Evolutionary conservation across 2,329 filamentous ascomycete species (phyloP).

Genomic region (Verticillium zaregamsianum): DNA sequence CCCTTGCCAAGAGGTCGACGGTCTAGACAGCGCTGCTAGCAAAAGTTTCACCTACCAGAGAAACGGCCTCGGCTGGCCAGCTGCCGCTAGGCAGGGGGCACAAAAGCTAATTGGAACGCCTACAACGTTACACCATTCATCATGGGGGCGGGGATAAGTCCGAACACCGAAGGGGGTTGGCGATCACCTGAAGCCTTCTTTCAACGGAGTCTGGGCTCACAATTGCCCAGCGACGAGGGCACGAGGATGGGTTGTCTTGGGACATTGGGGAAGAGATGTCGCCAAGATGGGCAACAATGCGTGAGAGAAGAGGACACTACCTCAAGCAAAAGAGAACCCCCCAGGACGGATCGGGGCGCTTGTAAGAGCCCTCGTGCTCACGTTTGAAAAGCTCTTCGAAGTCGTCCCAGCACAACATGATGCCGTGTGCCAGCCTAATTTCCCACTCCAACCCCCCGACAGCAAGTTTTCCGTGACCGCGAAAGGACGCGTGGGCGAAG

Average conservation of each 20-base stretch:
- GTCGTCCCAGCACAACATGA: too few species aligned
- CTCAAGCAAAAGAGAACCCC: too few species aligned
- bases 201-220: neutral
- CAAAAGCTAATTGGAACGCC: neutral
- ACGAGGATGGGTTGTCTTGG: neutral
- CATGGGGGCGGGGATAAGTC: neutral
- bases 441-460: too few species aligned
- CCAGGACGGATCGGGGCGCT: too few species aligned
- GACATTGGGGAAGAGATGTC: neutral
- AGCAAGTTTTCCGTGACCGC: neutral
- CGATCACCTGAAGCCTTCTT: neutral
- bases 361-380: too few species aligned
- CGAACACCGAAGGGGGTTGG: neutral
- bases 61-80: neutral
- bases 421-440: too few species aligned
- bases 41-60: neutral
- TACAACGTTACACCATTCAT: neutral
- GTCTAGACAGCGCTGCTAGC: neutral
- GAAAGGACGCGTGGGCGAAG: neutral
- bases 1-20: neutral
- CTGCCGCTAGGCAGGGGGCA: neutral
- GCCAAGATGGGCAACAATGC: too few species aligned
- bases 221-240: neutral
- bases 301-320: too few species aligned
- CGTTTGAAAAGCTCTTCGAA: too few species aligned